Evolutionary conservation across 768 basidiomycete genomes (phyloP), one percentile per base, ranked within the genome.

Genomic region (Rhodosporidiobolus sp.): DNA sequence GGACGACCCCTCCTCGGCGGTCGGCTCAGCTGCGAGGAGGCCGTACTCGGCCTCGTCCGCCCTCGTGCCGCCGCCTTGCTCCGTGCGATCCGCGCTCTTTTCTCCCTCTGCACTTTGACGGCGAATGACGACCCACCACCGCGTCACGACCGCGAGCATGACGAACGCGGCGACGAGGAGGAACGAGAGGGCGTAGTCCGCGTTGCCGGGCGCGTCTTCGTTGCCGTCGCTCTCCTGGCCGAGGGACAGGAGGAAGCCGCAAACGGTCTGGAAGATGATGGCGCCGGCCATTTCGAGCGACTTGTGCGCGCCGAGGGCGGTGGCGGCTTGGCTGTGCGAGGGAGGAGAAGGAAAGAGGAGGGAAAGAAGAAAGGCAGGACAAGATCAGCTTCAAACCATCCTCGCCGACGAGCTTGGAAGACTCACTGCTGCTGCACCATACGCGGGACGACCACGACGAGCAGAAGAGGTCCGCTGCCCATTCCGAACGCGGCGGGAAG

Each of bases 301-400:
- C 45, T 72, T 72, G 71, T 72, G 71, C 19, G 62, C 52, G 28
- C 65, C 71, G 30, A 72, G 71, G 26, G 71, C 66, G 4, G 71
- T 63, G 11, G 71, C n/a, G 0, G 57, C 62, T 34, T 67, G 66
- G 5, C 70, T 71, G 52, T 12, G 6, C 28, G 49, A 2, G 26
- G 2, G 7, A 14, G 50, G 46, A 11, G 17, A n/a, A 30, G 22
- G 35, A 22, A 30, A 10, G 19, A 43, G 52, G 24, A 28, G 52
- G 10, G 24, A 62, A 64, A 10, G n/a, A 43, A 43, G 38, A 43
- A 43, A 43, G 38, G 14, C 38, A 14, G 14, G 38, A 14, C 38
- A n/a, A n/a, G n/a, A 43, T 43, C 38, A 43, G 38, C 38, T 43
- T 43, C 8, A 43, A 43, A 43, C 14, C n/a, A n/a, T 43, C 38